Percentiles rank a stretch among this genome's conserved stretches.
Evolutionary conservation across 1,284 basidiomycete genomes (phyloP).

Genomic region (Somion occarium): DNA sequence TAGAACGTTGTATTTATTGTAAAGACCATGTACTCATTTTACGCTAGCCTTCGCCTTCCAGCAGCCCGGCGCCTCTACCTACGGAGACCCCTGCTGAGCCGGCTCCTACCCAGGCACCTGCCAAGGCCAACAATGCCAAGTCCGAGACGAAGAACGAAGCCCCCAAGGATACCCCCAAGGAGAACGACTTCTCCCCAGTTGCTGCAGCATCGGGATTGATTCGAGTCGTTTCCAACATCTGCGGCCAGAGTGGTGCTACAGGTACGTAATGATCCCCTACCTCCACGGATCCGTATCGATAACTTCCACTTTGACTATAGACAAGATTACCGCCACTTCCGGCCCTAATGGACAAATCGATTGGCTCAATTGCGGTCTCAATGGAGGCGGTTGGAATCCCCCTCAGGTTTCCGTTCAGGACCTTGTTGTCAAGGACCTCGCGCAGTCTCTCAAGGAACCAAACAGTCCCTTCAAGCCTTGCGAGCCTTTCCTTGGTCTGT

Average conservation of each 20-base stretch:
- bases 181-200: background rate
- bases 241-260: conserved; percentile 24
- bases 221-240: conserved; percentile 16
- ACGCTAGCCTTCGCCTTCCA: background rate
- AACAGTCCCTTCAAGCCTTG: conserved; percentile 65
- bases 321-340: conserved; percentile 38
- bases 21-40: background rate
- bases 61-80: conserved; percentile 2
- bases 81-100: background rate
- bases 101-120: background rate
- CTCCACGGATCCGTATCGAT: background rate
- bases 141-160: conserved; percentile 2
- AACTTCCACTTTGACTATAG: conserved; percentile 26
- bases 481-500: conserved; percentile 45
- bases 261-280: conserved; percentile 15
- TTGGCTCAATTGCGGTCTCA: conserved; percentile 79
- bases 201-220: conserved; percentile 18
- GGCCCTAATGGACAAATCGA: conserved; percentile 74
- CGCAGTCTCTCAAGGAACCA: conserved; percentile 40
- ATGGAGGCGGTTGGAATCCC: conserved; percentile 57
- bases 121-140: conserved; percentile 3
- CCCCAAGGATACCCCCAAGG: background rate
- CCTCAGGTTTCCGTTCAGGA: conserved; percentile 52
- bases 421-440: conserved; percentile 48
- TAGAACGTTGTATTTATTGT: background rate